A percentile compares a stretch with the other conserved stretches of the same genome.
Conservation (phyloP, 73 alveolate species). For the Tetrahymena malaccensis region DNA sequence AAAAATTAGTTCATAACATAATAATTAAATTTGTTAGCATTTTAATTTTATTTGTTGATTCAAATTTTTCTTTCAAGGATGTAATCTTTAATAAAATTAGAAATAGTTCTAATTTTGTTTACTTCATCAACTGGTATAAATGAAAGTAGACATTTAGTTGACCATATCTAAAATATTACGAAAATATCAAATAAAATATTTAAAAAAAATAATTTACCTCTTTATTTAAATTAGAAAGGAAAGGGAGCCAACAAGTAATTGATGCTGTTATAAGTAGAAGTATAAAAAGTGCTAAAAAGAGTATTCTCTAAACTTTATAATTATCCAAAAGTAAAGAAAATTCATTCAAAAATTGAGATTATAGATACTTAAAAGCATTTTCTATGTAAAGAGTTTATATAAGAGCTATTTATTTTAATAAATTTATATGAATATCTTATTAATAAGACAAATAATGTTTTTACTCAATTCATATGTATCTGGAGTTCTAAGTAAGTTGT, state of each 20-base stretch:
- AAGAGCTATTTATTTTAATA: background rate
- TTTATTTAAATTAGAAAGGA: slow-evolving; percentile 17
- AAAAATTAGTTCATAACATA: no score
- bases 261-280: slow-evolving; percentile 2
- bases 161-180: slow-evolving; percentile 8
- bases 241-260: slow-evolving; percentile 29
- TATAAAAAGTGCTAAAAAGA: slow-evolving; percentile 1
- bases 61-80: slow-evolving; percentile 27
- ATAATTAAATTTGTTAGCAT: no score
- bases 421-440: no score
- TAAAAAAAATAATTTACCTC: background rate
- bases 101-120: slow-evolving; percentile 18
- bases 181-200: background rate
- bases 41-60: background rate
- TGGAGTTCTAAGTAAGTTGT: background rate
- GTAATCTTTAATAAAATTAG: slow-evolving; percentile 8
- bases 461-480: background rate
- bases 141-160: slow-evolving; percentile 34
- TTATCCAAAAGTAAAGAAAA: background rate
- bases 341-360: background rate
- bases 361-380: background rate
- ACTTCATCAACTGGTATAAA: slow-evolving; percentile 38
- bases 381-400: background rate
- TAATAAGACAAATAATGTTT: background rate
- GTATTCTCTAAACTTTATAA: slow-evolving; percentile 12